Base-by-base conservation (phyloP, 176 grass and related monocot genomes). In the Oryza meridionalis region DNA sequence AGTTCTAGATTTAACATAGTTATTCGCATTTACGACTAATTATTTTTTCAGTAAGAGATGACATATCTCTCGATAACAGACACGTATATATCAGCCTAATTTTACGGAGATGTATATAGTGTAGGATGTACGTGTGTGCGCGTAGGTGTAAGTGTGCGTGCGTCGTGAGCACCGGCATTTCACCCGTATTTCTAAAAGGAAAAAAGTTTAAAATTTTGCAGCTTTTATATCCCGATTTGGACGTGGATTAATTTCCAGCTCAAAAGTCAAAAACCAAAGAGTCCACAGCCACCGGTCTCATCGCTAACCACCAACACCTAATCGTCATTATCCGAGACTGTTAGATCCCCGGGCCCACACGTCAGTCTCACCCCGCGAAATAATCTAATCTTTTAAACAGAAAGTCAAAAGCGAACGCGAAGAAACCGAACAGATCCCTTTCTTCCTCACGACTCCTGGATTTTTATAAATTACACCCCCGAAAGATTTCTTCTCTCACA, bases 401-500 rank as follows among this genome's bases (percentile, higher is more conserved):
- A 49, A 26, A 89, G 65, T 76, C 65, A 71, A 51, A 85, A 38
- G 22, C 70, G 15, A 13, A 69, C 19, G 4, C 70, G 64, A 87
- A 38, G n/a, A 49, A 67, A 38, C 6, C 47, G 3, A 77, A 17
- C 17, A 9, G 37, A 4, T 67, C 15, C 40, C 53, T 13, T 49
- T 43, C 42, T 37, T 37, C 35, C 35, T 10, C 42, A 43, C 42
- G 42, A 1, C 42, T 43, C 42, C 11, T 14, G 4, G 5, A 55
- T 7, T 55, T 44, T 53, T 72, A 83, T 78, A 85, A 59, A 77
- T 4, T 46, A 6, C 16, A 16, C n/a, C 77, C 69, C 68, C 16
- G 0, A 19, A 74, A 44, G 16, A 25, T 17, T 5, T 44, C 12
- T 24, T 1, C 13, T 42, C 16, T 84, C 81, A 70, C 89, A 87